Base-by-base conservation (phyloP, 768 basidiomycete genomes). In the Rossbeevera mucosa region DNA sequence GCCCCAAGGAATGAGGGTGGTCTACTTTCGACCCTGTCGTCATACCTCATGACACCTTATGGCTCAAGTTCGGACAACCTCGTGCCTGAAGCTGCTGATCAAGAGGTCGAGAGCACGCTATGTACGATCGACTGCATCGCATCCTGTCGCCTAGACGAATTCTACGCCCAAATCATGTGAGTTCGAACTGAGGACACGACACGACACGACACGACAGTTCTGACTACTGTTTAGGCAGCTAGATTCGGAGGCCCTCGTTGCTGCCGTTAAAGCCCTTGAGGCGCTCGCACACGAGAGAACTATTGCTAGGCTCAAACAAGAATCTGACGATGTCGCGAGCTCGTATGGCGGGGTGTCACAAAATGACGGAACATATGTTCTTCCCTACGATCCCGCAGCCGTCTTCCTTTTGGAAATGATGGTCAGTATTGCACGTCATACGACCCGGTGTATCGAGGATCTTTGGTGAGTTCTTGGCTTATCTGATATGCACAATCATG, bases 41-140 rank as follows among this genome's bases (percentile, higher is more conserved):
- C 91, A 0, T 99, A 99, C 69, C 78, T 99, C 57, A 86, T 99
- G 79, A 95, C 94, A 7, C 96, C 96, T 0, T 98, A 98, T 63
- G 80, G 82, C 14, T 62, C 79, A 21, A 86, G 80, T 59, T 75
- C 80, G 5, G 93, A 95, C n/a, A 74, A 80, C 21, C 69, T 85
- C n/a, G 80, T 91, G 2, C 85, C 88, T 2, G 88, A 91, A 61
- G 88, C 91, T n/a, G 94, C 88, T 0, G 91, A 94, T 22, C 79
- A 83, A 33, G 94, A 98, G 60, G 76, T 98, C 18, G 96, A 98
- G 71, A 94, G 85, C 53, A 97, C 96, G 0, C 74, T 99, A 3
- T 94, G 90, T 55, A 88, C 95, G 5, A 88, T 98, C 44, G 96
- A 99, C 64, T 97, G 94, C 65, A 86, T 99, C 52, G 85, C 85